Evolutionary conservation across 2,329 filamentous ascomycete species (phyloP).

Genomic region (Dactylellina cionopaga): DNA sequence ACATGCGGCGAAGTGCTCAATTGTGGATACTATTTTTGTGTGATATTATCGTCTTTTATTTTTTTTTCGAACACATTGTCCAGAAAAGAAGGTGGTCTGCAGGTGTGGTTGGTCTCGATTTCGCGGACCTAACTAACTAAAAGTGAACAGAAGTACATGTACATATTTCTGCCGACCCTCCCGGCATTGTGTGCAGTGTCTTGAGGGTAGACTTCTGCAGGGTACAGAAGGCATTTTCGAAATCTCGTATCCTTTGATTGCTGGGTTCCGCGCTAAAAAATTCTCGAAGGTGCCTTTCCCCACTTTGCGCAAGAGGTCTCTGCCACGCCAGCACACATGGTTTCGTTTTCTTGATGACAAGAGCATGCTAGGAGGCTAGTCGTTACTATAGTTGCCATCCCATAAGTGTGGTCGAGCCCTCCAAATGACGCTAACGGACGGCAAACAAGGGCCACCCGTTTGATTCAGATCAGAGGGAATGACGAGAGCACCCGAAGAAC

Average conservation of each 20-base stretch:
- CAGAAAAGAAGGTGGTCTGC: no score
- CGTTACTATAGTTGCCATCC: slow-evolving; percentile 7
- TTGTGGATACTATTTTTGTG: slow-evolving; percentile 17
- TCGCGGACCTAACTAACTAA: no score
- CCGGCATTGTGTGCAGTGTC: no score
- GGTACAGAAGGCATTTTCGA: slow-evolving; percentile 9
- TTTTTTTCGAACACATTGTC: neutral
- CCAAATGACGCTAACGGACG: slow-evolving; percentile 51
- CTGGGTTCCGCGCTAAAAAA: slow-evolving; percentile 36
- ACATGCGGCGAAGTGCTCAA: slow-evolving; percentile 20
- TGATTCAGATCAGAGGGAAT: slow-evolving; percentile 37
- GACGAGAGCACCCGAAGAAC: slow-evolving; percentile 20
- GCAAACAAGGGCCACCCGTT: slow-evolving; percentile 49
- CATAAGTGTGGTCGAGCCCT: slow-evolving; percentile 23
- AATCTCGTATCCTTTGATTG: slow-evolving; percentile 20
- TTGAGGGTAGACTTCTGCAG: no score
- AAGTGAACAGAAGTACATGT: no score
- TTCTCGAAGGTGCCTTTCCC: slow-evolving; percentile 6
- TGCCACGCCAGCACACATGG: slow-evolving; percentile 26
- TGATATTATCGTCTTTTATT: neutral
- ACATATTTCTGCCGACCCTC: no score
- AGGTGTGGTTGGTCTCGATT: slow-evolving; percentile 1
- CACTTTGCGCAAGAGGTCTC: slow-evolving; percentile 19
- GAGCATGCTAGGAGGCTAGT: neutral
- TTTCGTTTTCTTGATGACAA: slow-evolving; percentile 14